Conservation (phyloP, 1,139 yeast genomes). For the Pichia sp. region DNA sequence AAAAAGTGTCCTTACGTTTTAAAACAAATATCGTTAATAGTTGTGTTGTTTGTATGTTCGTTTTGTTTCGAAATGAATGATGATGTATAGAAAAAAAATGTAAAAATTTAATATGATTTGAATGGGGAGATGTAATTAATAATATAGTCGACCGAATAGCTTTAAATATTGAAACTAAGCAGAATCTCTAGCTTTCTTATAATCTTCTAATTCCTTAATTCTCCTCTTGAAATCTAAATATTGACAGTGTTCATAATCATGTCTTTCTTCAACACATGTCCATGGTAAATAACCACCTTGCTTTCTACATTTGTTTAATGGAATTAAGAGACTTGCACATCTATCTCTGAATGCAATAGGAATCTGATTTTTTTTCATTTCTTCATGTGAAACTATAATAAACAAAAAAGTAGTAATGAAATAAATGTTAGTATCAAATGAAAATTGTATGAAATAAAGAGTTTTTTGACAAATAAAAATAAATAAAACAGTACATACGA, state of each 20-base stretch:
- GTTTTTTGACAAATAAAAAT: background rate
- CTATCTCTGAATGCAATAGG: slow-evolving; percentile 83
- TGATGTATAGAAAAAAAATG: background rate
- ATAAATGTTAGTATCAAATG: background rate
- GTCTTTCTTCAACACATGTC: slow-evolving; percentile 77
- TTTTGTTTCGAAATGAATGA: background rate
- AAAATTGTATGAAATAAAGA: background rate
- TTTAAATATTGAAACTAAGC: background rate
- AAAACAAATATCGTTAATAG: background rate
- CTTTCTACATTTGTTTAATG: slow-evolving; percentile 53
- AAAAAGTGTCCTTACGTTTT: background rate
- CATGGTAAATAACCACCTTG: slow-evolving; percentile 53
- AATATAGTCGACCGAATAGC: background rate
- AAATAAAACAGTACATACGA: slow-evolving; percentile 23
- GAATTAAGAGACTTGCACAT: slow-evolving; percentile 71
- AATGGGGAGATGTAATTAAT: background rate
- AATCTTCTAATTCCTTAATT: slow-evolving; percentile 61
- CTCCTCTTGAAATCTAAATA: slow-evolving; percentile 78
- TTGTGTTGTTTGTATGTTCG: background rate
- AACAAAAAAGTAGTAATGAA: background rate
- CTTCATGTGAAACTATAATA: slow-evolving; percentile 69
- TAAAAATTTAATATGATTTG: background rate
- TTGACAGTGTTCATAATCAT: slow-evolving; percentile 81
- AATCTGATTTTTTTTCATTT: slow-evolving; percentile 73
- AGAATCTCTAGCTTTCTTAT: slow-evolving; percentile 37